Evolutionary conservation across 345 rosid species (phyloP).

Genomic region (Rhizophora mangle): DNA sequence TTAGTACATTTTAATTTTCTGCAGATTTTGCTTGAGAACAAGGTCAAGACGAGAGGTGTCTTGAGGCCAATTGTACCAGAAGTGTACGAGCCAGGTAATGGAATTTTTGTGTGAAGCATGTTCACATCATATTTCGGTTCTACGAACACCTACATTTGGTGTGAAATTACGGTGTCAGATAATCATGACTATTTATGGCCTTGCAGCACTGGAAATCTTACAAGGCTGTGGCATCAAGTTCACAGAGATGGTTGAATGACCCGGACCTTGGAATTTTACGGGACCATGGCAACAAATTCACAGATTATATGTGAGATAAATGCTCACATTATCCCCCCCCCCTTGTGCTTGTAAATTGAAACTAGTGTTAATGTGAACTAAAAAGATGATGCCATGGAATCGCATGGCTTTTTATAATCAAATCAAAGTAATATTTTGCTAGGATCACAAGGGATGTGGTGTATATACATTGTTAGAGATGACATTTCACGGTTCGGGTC

Average conservation of each 20-base stretch:
- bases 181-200: constrained; percentile 13
- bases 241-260: constrained; percentile 56
- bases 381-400: no score
- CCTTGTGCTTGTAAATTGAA: no score
- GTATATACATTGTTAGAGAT: no score
- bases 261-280: not conserved
- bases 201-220: constrained; percentile 73
- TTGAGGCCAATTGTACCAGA: constrained; percentile 79
- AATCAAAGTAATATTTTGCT: no score
- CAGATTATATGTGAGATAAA: no score
- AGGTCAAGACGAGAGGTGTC: constrained; percentile 76
- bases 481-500: no score
- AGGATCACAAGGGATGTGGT: no score
- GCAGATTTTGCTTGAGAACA: constrained; percentile 74
- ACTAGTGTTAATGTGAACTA: no score
- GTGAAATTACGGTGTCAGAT: not conserved
- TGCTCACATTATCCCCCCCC: no score
- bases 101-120: not conserved
- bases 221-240: constrained; percentile 71
- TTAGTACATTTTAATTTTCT: constrained; percentile 9
- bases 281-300: no score
- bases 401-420: no score
- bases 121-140: not conserved
- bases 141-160: not conserved
- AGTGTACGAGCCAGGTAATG: constrained; percentile 78